phyloP scores from a whole-genome alignment of 352 stramenopile genomes.

The Globisporangium cystogenes region DNA sequence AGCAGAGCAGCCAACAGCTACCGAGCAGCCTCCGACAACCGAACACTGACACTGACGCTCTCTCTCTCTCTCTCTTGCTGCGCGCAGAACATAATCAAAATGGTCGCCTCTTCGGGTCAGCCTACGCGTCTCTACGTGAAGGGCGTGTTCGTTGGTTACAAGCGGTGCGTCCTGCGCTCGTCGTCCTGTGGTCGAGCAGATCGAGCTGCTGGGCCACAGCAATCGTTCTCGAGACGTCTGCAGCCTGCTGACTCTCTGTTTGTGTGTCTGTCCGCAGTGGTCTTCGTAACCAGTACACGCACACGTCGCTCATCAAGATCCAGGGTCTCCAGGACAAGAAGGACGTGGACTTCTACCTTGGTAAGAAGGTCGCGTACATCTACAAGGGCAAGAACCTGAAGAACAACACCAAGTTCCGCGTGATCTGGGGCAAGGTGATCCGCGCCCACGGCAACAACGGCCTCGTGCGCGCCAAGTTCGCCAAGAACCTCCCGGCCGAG shows the following conservation, averaged over 20 bases:
- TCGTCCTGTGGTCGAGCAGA: neutral
- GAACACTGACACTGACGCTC: neutral
- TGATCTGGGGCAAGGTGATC: slow-evolving; percentile 99
- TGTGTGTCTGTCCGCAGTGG: slow-evolving; percentile 33
- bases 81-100: slow-evolving; percentile 77
- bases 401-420: slow-evolving; percentile 97
- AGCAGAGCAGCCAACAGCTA: neutral
- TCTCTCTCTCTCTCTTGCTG: slow-evolving; percentile 6
- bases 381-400: slow-evolving; percentile 96
- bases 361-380: slow-evolving; percentile 99
- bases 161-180: slow-evolving; percentile 68
- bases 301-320: slow-evolving; percentile 99
- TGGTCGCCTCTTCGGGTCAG: slow-evolving; percentile 89
- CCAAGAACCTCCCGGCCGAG: slow-evolving; percentile 95
- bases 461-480: slow-evolving; percentile 98
- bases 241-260: neutral
- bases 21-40: too few relatives aligned
- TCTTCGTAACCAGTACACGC: slow-evolving; percentile 96
- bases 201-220: neutral
- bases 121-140: slow-evolving; percentile 98
- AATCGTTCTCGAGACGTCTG: too few relatives aligned
- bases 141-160: slow-evolving; percentile 98
- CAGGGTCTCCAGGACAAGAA: slow-evolving; percentile 98
- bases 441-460: slow-evolving; percentile 98
- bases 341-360: slow-evolving; percentile 98